Percentiles rank a stretch among this genome's conserved stretches.
phyloP scores from a whole-genome alignment of 2,329 filamentous ascomycete genomes.

The Ceratocystis eucalypticola region DNA sequence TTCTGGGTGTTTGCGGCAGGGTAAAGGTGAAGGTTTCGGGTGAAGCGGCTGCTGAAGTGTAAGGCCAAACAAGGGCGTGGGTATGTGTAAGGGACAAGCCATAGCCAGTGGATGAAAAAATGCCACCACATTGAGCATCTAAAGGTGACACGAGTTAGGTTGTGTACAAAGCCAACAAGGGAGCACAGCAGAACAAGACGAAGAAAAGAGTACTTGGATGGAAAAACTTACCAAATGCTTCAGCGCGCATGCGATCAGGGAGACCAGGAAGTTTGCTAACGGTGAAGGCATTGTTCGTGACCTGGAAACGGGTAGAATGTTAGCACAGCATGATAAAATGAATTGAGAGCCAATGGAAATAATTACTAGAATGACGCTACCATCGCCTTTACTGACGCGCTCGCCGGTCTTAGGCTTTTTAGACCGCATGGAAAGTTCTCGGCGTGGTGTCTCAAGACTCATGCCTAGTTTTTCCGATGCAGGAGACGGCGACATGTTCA shows the following conservation, averaged over 20 bases:
- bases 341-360: neutral
- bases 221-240: slow-evolving; percentile 45
- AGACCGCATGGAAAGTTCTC: slow-evolving; percentile 45
- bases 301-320: slow-evolving; percentile 35
- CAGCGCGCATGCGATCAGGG: slow-evolving; percentile 59
- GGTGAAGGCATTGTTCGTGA: slow-evolving; percentile 70
- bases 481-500: slow-evolving; percentile 24
- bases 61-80: slow-evolving; percentile 83
- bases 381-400: slow-evolving; percentile 52
- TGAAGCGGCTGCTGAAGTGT: slow-evolving; percentile 52
- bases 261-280: slow-evolving; percentile 74
- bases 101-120: slow-evolving; percentile 54
- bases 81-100: slow-evolving; percentile 69
- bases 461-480: slow-evolving; percentile 29
- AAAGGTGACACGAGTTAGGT: slow-evolving; percentile 8
- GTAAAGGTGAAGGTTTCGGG: slow-evolving; percentile 70
- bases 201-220: slow-evolving; percentile 16
- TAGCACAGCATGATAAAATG: neutral
- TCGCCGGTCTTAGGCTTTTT: slow-evolving; percentile 52
- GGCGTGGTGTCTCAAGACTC: slow-evolving; percentile 31
- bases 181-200: neutral
- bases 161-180: neutral
- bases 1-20: slow-evolving; percentile 58
- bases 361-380: slow-evolving; percentile 49
- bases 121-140: slow-evolving; percentile 53